phyloP scores from a whole-genome alignment of 768 basidiomycete genomes.

The Lentinula sp. region DNA sequence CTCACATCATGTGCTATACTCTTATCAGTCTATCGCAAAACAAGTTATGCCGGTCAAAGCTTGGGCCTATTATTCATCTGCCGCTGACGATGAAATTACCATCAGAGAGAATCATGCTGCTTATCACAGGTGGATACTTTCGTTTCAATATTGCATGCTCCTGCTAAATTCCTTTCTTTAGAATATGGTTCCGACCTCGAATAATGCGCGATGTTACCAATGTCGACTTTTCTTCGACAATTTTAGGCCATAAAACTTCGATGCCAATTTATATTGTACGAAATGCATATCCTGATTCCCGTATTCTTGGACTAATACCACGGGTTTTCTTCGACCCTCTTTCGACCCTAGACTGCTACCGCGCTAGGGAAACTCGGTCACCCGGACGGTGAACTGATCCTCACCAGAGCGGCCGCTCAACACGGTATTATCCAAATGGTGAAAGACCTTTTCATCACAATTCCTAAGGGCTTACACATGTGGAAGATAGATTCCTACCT shows the following conservation, averaged over 20 bases:
- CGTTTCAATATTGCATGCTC: background rate
- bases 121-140: constrained; percentile 66
- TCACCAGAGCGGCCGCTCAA: constrained; percentile 85
- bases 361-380: constrained; percentile 93
- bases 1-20: background rate
- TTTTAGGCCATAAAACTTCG: constrained; percentile 67
- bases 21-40: constrained; percentile 70
- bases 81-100: constrained; percentile 93
- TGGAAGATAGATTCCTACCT: constrained; percentile 76
- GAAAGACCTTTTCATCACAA: background rate
- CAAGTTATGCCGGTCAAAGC: constrained; percentile 79
- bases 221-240: constrained; percentile 82
- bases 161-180: constrained; percentile 14
- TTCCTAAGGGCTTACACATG: background rate
- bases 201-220: constrained; percentile 77
- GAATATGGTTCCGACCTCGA: constrained; percentile 88
- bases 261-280: constrained; percentile 82
- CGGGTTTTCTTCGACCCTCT: background rate
- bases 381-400: constrained; percentile 88
- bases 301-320: background rate
- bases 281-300: background rate
- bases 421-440: constrained; percentile 75
- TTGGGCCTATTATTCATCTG: constrained; percentile 97
- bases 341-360: constrained; percentile 55
- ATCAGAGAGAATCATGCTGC: constrained; percentile 86